Evolutionary conservation across 192 early-diverging fungal species (phyloP), one percentile per base, ranked within the genome.

Genomic region (Thoreauomyces humboldtii): DNA sequence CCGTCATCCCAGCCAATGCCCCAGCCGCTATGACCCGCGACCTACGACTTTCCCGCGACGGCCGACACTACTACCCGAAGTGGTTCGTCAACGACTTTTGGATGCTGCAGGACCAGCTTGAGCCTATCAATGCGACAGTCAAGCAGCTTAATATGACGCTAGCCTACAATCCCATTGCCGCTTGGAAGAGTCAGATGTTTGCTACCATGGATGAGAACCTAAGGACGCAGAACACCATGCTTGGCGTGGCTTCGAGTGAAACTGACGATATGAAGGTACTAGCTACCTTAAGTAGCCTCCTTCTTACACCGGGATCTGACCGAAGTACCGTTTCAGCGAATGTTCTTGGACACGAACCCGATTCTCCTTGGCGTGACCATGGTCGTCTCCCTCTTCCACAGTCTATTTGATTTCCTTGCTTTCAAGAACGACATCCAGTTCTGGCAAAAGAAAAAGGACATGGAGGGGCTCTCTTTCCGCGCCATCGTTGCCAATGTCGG

Each of bases 361-460:
- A 82, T 86, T 47, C 73, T 96, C 3, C 70, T 96, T 47, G 81
- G 72, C 1, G 61, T 90, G 4, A 96, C 93, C 4, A 76, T 90
- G n/a, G 42, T 75, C 29, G 92, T 94, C 25, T 89, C 89, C 32
- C 45, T 88, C 17, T 67, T 96, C 7, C 93, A 96, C 73, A 86
- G 84, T 47, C 56, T 90, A 1, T 96, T 96, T 81, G 92, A 94
- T 70, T 89, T 96, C 64, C 73, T 95, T 63, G 93, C 93, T 0
- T 95, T 95, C 73, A 95, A 94, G 79, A 95, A 93, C 67, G 89
- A 94, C 74, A 89, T 94, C 56, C 72, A 88, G n/a, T 93, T 92
- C 76, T 95, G 93, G 93, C 86, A 81, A 50, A 78, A 88, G 44
- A 87, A 85, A 61, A 88, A 92, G 50, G 82, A 88, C 63, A 85